Evolutionary conservation across 163 green algal species (phyloP).

Genomic region (Scenedesmus sp.): DNA sequence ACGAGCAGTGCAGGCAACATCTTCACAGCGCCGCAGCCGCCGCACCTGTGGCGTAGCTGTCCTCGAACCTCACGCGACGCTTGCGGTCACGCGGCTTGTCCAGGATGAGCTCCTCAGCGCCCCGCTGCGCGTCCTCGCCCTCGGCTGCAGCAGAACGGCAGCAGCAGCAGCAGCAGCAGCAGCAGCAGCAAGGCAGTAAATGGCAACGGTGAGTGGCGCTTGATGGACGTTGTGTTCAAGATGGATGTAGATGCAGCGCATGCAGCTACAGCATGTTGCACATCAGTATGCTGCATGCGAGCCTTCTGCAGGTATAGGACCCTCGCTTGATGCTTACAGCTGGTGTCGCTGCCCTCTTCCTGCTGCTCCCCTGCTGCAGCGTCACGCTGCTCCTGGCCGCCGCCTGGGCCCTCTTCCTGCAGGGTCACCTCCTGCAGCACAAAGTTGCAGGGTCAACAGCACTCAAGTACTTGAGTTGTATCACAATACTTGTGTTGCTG

Average conservation of each 20-base stretch:
- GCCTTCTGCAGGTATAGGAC: no score
- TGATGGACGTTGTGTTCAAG: no score
- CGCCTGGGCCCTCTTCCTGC: not conserved
- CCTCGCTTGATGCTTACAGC: not conserved
- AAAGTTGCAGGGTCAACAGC: not conserved
- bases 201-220: no score
- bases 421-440: not conserved
- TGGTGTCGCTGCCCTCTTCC: not conserved
- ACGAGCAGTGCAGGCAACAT: not conserved
- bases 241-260: no score
- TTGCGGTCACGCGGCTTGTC: conserved; percentile 18
- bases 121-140: not conserved
- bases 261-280: not conserved
- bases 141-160: not conserved
- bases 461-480: not conserved
- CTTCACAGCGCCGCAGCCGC: not conserved
- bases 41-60: not conserved
- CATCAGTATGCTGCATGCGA: not conserved
- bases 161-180: not conserved
- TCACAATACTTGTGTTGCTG: no score
- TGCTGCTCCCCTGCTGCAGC: not conserved
- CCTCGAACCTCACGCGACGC: conserved; percentile 34
- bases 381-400: not conserved
- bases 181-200: not conserved
- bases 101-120: conserved; percentile 18